These are phyloP conservation scores for Colletotrichum tabaci DNA, from an alignment of 2,329 filamentous ascomycete genomes.

Conservation along the genomic window DNA sequence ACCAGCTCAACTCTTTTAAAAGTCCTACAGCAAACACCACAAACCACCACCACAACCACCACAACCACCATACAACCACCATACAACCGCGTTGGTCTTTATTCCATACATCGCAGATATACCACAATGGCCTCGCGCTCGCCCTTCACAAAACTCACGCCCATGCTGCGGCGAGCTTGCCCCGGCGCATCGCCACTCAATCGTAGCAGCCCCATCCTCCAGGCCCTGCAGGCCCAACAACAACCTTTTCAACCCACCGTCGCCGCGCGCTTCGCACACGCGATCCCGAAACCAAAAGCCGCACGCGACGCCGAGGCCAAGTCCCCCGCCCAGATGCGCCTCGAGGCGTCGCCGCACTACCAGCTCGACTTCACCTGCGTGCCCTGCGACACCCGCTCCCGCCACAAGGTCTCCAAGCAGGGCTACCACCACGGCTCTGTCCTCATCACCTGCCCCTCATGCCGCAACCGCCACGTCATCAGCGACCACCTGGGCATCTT, in stretches of 20 bases:
- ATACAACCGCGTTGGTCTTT: not conserved
- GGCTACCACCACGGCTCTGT: constrained; percentile 94
- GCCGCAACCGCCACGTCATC: constrained; percentile 91
- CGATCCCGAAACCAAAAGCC: constrained; percentile 44
- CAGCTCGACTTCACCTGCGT: constrained; percentile 94
- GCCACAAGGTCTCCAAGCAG: constrained; percentile 91
- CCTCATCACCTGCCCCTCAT: constrained; percentile 88
- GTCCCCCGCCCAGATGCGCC: constrained; percentile 38
- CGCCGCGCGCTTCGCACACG: constrained; percentile 47
- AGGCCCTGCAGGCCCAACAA: constrained; percentile 12
- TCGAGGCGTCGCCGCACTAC: constrained; percentile 76
- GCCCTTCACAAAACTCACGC: constrained; percentile 24
- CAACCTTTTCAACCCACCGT: constrained; percentile 22
- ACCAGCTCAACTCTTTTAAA: not conserved
- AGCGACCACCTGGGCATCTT: constrained; percentile 89
- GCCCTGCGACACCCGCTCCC: constrained; percentile 84
- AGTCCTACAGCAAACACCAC: not conserved
- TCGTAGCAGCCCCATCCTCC: constrained; percentile 9
- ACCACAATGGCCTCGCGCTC: constrained; percentile 38
- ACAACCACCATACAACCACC: not conserved
- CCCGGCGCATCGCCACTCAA: constrained; percentile 27
- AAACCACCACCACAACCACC: not conserved
- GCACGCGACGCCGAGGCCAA: constrained; percentile 46
- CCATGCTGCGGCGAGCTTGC: constrained; percentile 33
- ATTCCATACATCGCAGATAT: not conserved